Base-by-base conservation (phyloP, 2,329 filamentous ascomycete species). In the Colletotrichum coccodes region DNA sequence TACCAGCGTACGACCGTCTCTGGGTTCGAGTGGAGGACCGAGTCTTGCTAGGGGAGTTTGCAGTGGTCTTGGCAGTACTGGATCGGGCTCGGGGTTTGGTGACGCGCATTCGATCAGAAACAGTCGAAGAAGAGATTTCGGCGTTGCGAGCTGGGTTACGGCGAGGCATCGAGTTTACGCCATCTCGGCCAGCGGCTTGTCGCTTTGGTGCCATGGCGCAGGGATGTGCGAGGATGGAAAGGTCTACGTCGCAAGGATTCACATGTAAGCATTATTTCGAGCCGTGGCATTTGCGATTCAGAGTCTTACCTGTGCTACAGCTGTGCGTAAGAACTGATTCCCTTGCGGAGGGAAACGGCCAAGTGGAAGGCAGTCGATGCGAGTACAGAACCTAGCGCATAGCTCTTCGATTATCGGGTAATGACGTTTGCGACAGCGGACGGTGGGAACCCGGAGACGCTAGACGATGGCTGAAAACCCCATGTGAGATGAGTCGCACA, bases 361-460 rank as follows among this genome's bases (percentile, higher is more conserved):
- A 30, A 34, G 44, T 4, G 11, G 8, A 14, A 54, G 47, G 61
- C 32, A 21, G 49, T 38, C 18, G 42, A 12, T 3, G 49, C 12
- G 23, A 42, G 28, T 11, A 21, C 34, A 18, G 44, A 28, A 56
- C 28, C 18, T 28, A 60, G 61, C 61, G 61, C 61, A 69, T 69
- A 6, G 56, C 47, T 32, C 28, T 52, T 26, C 32, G 28, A 21
- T 30, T 58, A 30, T 23, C 28, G 34, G 47, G 34, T 36, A 49
- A 66, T 69, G 66, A 69, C 62, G 62, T 69, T 69, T 60, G 66
- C 66, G 62, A 60, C 34, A 36, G 28, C 60, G 53, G 32, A 54
- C 46, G 26, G 46, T 40, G 46, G 60, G 53, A 47, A 49, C 32
- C 52, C 52, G 42, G 36, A 18, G 12, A 21, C 40, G 18, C 23